Conservation (phyloP, 768 basidiomycete species). For the Postia placenta region DNA sequence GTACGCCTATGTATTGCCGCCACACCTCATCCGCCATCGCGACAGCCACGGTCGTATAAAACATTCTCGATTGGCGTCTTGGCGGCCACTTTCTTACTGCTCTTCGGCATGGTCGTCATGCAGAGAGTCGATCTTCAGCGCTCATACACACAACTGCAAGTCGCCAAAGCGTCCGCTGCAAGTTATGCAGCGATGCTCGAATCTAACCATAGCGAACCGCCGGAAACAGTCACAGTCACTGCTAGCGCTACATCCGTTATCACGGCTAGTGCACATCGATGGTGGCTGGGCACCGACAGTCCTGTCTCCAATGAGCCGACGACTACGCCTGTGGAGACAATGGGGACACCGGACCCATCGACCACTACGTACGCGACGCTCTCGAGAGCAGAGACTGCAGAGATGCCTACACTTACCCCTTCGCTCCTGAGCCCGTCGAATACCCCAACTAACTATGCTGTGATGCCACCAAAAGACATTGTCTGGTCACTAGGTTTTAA, state of each 20-base stretch:
- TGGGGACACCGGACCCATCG: neutral
- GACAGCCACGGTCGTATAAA: neutral
- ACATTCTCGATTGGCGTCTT: constrained; percentile 1
- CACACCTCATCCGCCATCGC: neutral
- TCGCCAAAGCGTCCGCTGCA: neutral
- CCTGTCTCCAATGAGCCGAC: neutral
- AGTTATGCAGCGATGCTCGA: neutral
- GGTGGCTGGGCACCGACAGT: constrained; percentile 9
- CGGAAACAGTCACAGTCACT: constrained; percentile 33
- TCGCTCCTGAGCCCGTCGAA: constrained; percentile 12
- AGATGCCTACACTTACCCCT: constrained; percentile 8
- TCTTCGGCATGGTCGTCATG: neutral
- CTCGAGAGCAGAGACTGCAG: too few species aligned
- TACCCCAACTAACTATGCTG: neutral
- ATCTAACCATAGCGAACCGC: neutral
- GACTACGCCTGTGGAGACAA: neutral
- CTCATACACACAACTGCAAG: constrained; percentile 13
- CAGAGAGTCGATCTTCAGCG: constrained; percentile 7
- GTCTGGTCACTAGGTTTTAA: neutral
- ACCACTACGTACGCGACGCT: neutral
- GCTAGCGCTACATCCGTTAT: constrained; percentile 13
- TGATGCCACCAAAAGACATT: constrained; percentile 3
- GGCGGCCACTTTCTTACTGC: neutral
- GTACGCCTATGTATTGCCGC: constrained; percentile 31
- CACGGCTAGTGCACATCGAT: constrained; percentile 3